phyloP scores from a whole-genome alignment of 1,284 basidiomycete species.

The Tausonia pullulans region DNA sequence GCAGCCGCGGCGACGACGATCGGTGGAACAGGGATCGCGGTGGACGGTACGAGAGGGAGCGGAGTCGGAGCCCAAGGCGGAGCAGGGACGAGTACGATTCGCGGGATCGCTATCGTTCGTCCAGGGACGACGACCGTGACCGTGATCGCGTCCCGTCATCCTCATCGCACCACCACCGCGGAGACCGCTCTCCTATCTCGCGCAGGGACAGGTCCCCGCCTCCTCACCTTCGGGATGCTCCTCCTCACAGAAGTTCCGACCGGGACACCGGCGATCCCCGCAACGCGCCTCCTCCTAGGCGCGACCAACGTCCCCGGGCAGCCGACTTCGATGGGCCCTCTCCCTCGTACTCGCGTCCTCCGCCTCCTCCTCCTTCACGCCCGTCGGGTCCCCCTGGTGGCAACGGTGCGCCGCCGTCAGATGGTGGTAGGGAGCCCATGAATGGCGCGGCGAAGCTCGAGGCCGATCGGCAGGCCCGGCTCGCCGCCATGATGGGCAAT shows the following conservation, averaged over 20 bases:
- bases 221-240: slow-evolving; percentile 17
- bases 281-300: slow-evolving; percentile 5
- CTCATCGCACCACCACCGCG: slow-evolving; percentile 16
- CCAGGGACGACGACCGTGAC: slow-evolving; percentile 18
- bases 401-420: slow-evolving; percentile 9
- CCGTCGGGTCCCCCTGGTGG: slow-evolving; percentile 12
- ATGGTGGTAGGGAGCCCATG: too few species aligned
- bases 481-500: slow-evolving; percentile 73
- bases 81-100: not conserved
- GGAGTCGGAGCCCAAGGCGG: slow-evolving; percentile 13
- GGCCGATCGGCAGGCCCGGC: slow-evolving; percentile 61
- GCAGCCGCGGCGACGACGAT: slow-evolving; percentile 11
- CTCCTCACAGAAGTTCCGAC: slow-evolving; percentile 18
- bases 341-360: slow-evolving; percentile 7
- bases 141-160: slow-evolving; percentile 20
- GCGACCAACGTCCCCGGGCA: not conserved
- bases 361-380: slow-evolving; percentile 26
- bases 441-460: slow-evolving; percentile 26
- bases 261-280: not conserved
- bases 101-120: slow-evolving; percentile 8
- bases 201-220: slow-evolving; percentile 14
- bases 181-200: slow-evolving; percentile 2
- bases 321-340: not conserved
- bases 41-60: slow-evolving; percentile 15
- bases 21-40: slow-evolving; percentile 10